A percentile compares a stretch with the other conserved stretches of the same genome.
Evolutionary conservation across 2,329 filamentous ascomycete species (phyloP).

Genomic region (Ambrosiella cleistominuta): DNA sequence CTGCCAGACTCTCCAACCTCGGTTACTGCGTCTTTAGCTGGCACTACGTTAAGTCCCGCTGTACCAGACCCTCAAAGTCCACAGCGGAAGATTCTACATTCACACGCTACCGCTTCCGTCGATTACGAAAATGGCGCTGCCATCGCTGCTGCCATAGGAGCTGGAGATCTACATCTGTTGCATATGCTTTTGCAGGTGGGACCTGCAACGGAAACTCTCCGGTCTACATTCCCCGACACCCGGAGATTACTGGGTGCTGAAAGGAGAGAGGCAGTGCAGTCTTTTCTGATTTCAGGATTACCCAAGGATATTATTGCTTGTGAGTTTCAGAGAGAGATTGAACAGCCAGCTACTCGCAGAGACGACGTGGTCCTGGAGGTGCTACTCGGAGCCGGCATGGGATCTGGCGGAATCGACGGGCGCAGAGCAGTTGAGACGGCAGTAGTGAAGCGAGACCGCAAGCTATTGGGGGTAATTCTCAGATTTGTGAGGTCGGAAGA

Average conservation of each 20-base stretch:
- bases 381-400: constrained; percentile 27
- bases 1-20: constrained; percentile 5
- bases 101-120: constrained; percentile 34
- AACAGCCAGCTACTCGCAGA: constrained; percentile 27
- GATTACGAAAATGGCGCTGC: constrained; percentile 35
- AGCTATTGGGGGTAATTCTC: constrained; percentile 28
- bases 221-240: constrained; percentile 31
- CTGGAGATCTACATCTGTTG: constrained; percentile 27
- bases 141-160: constrained; percentile 30
- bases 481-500: constrained; percentile 29
- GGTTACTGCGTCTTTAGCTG: constrained; percentile 13
- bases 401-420: constrained; percentile 36
- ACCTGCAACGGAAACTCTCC: constrained; percentile 30
- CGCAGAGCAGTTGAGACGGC: constrained; percentile 31
- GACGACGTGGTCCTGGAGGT: constrained; percentile 36
- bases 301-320: constrained; percentile 29
- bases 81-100: constrained; percentile 14
- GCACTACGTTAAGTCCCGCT: constrained; percentile 13
- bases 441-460: constrained; percentile 30
- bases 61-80: constrained; percentile 18
- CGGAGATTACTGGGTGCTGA: constrained; percentile 25
- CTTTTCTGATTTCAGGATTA: constrained; percentile 32
- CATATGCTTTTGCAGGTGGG: constrained; percentile 29
- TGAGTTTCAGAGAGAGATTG: constrained; percentile 35
- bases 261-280: constrained; percentile 31